Conservation (phyloP, 768 basidiomycete genomes). For the Xanthoconium purpureum region DNA sequence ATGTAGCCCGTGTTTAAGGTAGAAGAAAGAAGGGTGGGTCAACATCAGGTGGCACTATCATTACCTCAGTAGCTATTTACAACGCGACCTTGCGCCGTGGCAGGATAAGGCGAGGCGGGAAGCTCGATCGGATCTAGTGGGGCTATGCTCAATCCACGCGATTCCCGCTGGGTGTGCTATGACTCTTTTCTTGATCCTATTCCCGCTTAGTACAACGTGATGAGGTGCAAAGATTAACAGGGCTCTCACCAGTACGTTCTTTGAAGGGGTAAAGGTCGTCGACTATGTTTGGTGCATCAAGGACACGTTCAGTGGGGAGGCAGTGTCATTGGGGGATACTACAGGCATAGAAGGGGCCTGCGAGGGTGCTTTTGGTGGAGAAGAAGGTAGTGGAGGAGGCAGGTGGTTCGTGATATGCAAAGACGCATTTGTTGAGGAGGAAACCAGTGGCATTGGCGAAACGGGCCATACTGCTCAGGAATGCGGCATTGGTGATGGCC, state of each 20-base stretch:
- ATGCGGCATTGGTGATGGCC: too few relatives aligned
- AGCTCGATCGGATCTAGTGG: background rate
- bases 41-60: background rate
- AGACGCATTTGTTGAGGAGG: too few relatives aligned
- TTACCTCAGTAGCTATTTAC: background rate
- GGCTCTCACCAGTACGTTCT: background rate
- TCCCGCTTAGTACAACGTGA: background rate
- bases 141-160: slow-evolving; percentile 3
- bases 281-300: too few relatives aligned
- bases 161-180: background rate
- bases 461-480: too few relatives aligned
- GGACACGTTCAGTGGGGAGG: too few relatives aligned
- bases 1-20: background rate
- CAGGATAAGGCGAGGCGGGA: slow-evolving; percentile 14
- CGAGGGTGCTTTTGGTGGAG: too few relatives aligned
- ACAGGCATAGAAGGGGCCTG: too few relatives aligned
- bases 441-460: too few relatives aligned
- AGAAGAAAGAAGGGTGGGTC: background rate
- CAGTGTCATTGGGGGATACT: too few relatives aligned
- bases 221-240: background rate
- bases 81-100: slow-evolving; percentile 1
- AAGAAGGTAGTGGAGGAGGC: too few relatives aligned
- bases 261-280: background rate
- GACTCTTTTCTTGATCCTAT: background rate
- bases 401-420: too few relatives aligned